These are phyloP conservation scores for Ottelia alismoides DNA, from an alignment of 106 monocot species.

Conservation along the genomic window DNA sequence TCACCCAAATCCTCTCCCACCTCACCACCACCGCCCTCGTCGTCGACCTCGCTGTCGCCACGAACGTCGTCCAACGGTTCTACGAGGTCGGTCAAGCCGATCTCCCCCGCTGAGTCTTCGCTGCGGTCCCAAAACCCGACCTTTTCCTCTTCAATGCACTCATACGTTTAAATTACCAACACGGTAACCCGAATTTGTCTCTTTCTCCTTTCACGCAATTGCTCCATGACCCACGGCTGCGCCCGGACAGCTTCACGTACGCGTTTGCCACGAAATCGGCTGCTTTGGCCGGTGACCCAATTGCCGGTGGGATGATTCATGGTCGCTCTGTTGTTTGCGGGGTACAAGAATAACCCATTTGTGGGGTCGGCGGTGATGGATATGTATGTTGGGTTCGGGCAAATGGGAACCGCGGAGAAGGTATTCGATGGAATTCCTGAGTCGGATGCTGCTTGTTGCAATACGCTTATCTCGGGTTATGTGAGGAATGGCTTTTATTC, in stretches of 20 bases:
- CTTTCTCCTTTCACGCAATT: conserved; percentile 26
- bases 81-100: conserved; percentile 17
- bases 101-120: conserved; percentile 34
- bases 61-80: conserved; percentile 43
- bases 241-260: conserved; percentile 34
- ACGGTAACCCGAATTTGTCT: conserved; percentile 4
- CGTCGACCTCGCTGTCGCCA: conserved; percentile 32
- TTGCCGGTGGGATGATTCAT: conserved; percentile 31
- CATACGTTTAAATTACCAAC: conserved; percentile 26
- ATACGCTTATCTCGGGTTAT: conserved; percentile 54
- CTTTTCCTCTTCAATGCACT: conserved; percentile 58
- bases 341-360: conserved; percentile 29
- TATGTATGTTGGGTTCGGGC: conserved; percentile 34
- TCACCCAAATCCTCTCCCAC: conserved; percentile 49
- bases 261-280: conserved; percentile 26
- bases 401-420: conserved; percentile 28
- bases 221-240: conserved; percentile 22
- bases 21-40: conserved; percentile 18
- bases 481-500: conserved; percentile 15
- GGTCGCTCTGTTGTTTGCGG: conserved; percentile 26
- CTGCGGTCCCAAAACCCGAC: conserved; percentile 32
- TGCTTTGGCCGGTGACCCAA: conserved; percentile 5
- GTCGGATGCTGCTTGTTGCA: conserved; percentile 56
- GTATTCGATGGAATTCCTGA: conserved; percentile 56
- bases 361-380: conserved; percentile 38